These are phyloP conservation scores for Phytophthora pisi DNA, from an alignment of 352 stramenopile genomes.

Conservation along the genomic window DNA sequence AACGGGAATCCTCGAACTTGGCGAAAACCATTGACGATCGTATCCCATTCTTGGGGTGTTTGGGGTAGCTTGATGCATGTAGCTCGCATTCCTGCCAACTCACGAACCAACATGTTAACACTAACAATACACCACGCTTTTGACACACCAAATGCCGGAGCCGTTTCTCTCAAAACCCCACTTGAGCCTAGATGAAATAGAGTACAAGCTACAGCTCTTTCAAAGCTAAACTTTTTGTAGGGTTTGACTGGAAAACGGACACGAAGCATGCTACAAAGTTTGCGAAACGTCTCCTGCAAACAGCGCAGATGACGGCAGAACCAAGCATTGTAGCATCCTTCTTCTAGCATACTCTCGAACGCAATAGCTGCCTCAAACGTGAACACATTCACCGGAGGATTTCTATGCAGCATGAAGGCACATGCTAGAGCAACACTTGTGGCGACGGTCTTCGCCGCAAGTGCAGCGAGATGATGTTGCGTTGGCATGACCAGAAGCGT, in stretches of 20 bases:
- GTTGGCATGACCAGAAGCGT: not conserved
- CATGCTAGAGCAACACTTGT: constrained; percentile 6
- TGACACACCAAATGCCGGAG: no score
- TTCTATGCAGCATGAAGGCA: constrained; percentile 15
- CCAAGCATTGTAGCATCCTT: constrained; percentile 12
- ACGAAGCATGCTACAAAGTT: constrained; percentile 13
- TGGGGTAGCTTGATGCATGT: no score
- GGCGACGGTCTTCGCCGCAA: constrained; percentile 1
- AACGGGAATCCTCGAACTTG: constrained; percentile 1
- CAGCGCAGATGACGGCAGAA: constrained; percentile 23
- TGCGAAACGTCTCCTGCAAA: constrained; percentile 14
- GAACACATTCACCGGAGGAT: constrained; percentile 7
- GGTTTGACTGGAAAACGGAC: constrained; percentile 5
- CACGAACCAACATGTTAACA: no score
- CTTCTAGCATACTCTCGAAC: constrained; percentile 10
- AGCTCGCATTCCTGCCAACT: no score
- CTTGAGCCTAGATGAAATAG: constrained; percentile 23
- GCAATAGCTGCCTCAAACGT: constrained; percentile 11
- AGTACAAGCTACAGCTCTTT: constrained; percentile 17
- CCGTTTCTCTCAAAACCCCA: constrained; percentile 5
- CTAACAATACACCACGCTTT: no score
- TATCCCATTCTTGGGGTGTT: not conserved
- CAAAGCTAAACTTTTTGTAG: constrained; percentile 18
- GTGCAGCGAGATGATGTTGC: not conserved
- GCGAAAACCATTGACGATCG: constrained; percentile 1